Conservation (phyloP, 2,329 filamentous ascomycete genomes). For the Penicillium sp. region DNA sequence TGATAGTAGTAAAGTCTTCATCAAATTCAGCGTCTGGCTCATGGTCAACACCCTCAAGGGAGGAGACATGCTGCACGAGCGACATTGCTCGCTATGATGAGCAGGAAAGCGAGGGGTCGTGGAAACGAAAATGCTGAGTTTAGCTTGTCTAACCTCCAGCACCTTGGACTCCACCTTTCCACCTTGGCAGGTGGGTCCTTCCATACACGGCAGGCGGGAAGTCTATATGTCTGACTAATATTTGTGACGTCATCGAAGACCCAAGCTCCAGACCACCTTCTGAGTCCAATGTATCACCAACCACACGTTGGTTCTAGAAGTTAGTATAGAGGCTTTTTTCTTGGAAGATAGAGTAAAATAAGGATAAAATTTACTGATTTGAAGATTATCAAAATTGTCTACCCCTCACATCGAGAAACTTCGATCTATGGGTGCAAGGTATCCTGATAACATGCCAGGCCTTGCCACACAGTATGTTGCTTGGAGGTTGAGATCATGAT, state of each 20-base stretch:
- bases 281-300: background rate
- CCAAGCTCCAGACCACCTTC: background rate
- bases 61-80: slow-evolving; percentile 55
- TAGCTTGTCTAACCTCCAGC: background rate
- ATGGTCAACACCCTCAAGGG: slow-evolving; percentile 53
- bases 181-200: background rate
- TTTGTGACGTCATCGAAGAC: background rate
- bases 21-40: slow-evolving; percentile 35
- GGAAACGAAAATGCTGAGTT: background rate
- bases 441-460: background rate
- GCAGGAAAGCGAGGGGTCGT: background rate
- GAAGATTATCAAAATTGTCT: background rate
- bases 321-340: background rate
- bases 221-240: background rate
- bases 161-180: background rate
- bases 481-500: background rate
- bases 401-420: background rate
- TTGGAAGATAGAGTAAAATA: background rate
- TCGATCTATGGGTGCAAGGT: background rate
- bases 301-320: background rate
- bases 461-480: background rate
- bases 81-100: slow-evolving; percentile 47
- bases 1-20: slow-evolving; percentile 26
- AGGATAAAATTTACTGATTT: background rate
- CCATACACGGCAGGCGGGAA: background rate